Evolutionary conservation across 2,329 filamentous ascomycete species (phyloP), one percentile per base, ranked within the genome.

Genomic region (Aspergillus japonicus): DNA sequence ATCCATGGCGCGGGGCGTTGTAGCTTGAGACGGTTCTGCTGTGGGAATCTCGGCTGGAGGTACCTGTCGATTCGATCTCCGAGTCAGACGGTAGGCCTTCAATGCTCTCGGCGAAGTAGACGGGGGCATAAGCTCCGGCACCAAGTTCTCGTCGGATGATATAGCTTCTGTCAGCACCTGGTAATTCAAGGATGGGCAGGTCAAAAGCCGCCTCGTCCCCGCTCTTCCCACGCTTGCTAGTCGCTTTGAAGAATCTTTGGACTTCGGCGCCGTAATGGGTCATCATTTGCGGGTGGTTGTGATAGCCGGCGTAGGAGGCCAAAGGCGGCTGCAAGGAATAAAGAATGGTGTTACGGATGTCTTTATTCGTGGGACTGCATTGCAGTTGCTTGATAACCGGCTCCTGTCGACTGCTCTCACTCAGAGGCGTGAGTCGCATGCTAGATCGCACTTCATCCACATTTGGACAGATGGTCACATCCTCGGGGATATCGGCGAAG

Each of bases 121-220:
- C 95, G 0, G 95, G 94, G 0, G 94, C 95, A 76, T 96, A 99
- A 0, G 95, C 95, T 8, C 95, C 95, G 29, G 92, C 91, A 1
- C 95, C 95, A 12, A 99, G 86, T 73, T 98, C 92, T 53, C 89
- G 87, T 71, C 89, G 91, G 58, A 98, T 77, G 1, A 86, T 89
- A 75, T 97, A 99, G 47, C 83, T 84, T 44, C 87, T 82, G 23
- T 83, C 78, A 2, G 85, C 82, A 44, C 86, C 86, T 0, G 85
- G 82, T 61, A 97, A 90, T 47, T 85, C 80, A 23, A 98, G 81
- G 4, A 84, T 80, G 0, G 91, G 87, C 0, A 87, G 83, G 48
- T 85, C 79, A 0, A 83, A 77, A 2, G 87, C 75, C 26, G 85
- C 85, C 66, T 92, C 90, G 47, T 87, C 81, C 54, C 72, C 75